Evolutionary conservation across 306 rosid genomes (phyloP).

Genomic region (Castanopsis chinensis): DNA sequence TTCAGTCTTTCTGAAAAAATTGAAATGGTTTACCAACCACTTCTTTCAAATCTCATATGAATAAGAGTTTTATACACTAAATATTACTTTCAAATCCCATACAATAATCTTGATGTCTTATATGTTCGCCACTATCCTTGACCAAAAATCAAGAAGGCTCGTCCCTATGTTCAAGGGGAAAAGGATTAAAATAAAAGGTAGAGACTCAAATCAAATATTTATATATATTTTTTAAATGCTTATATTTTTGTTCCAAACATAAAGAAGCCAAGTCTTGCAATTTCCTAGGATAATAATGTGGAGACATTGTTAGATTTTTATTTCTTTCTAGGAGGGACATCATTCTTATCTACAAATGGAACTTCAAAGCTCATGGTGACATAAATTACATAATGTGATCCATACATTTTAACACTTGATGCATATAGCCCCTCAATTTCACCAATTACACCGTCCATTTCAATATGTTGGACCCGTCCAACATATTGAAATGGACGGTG

Average conservation of each 20-base stretch:
- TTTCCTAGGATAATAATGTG: conserved; percentile 24
- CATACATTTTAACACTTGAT: conserved; percentile 17
- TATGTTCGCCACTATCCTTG: too few species aligned
- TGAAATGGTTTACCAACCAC: too few species aligned
- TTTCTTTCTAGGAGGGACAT: conserved; percentile 13
- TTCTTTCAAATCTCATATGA: too few species aligned
- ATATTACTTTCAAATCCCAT: too few species aligned
- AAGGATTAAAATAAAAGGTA: not conserved
- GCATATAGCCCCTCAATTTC: conserved; percentile 26
- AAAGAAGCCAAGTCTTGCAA: conserved; percentile 27
- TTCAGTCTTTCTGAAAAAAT: too few species aligned
- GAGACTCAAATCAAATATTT: not conserved
- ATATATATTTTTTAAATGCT: not conserved
- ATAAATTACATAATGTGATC: not conserved
- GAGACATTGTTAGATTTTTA: conserved; percentile 5
- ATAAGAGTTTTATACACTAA: too few species aligned
- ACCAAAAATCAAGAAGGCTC: too few species aligned
- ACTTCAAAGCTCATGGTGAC: conserved; percentile 31
- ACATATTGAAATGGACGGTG: too few species aligned
- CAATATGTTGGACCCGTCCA: conserved; percentile 42
- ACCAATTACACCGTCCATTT: conserved; percentile 29
- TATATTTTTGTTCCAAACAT: not conserved
- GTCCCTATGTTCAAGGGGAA: too few species aligned
- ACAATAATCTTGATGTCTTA: too few species aligned
- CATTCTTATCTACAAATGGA: conserved; percentile 15